Base-by-base conservation (phyloP, 148 eudicot species). In the Suaeda aralocaspica region DNA sequence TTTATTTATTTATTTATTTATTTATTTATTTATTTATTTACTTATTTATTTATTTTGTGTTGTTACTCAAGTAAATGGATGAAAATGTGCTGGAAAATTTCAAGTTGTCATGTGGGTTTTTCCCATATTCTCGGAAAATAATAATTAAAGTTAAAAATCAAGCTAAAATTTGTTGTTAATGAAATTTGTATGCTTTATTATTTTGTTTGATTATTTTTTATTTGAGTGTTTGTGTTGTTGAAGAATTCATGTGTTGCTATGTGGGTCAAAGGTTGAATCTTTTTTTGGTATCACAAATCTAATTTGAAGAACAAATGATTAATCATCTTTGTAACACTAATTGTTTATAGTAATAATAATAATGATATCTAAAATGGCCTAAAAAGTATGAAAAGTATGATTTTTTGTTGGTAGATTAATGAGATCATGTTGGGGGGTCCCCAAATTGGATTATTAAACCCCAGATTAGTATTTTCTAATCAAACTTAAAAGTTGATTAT, bases 401-500 rank as follows among this genome's bases (percentile, higher is more conserved):
- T 62, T 2, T 39, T 39, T 8, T 31, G 59, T 36, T 61, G 58
- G 31, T 52, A 70, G 42, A 26, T 45, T 21, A 45, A 22, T 61
- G 62, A 51, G 44, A 75, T 39, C 58, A 19, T n/a, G 64, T 41
- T n/a, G 30, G 64, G n/a, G 68, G 42, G 44, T 7, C 28, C 36
- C 10, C 11, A 1, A 13, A 29, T 29, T 49, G 48, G 46, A 18
- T 51, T 25, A 29, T 36, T 9, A 33, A 26, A 31, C 5, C 58
- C 49, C 59, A 58, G 9, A 31, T 74, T 61, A 68, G 61, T 11
- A 34, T 61, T 31, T 36, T 36, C 8, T 7, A 68, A 51, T 28
- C 52, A 2, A 28, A 41, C 5, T 30, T 1, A 34, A 6, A n/a
- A 58, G 36, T 12, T n/a, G 24, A 36, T 62, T 21, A 59, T 21